Conservation (phyloP, 345 rosid genomes). For the Mercurialis annua region DNA sequence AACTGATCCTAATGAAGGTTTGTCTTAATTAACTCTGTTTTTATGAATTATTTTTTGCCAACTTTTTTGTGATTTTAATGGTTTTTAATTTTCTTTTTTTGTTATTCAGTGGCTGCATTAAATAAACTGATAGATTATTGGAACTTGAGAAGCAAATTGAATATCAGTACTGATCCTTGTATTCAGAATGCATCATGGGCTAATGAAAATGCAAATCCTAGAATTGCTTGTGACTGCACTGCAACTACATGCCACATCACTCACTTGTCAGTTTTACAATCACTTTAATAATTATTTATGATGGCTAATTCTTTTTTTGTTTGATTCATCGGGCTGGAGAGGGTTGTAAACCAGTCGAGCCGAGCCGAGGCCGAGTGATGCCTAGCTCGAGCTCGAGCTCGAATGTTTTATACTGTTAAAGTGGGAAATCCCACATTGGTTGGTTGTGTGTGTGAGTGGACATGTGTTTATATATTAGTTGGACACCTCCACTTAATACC, state of each 20-base stretch:
- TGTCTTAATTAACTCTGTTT: not conserved
- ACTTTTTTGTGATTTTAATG: not conserved
- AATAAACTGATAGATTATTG: conserved; percentile 42
- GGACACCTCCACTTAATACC: no score
- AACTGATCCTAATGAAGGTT: conserved; percentile 50
- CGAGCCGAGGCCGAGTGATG: no score
- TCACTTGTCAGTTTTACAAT: conserved; percentile 40
- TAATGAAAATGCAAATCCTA: conserved; percentile 37
- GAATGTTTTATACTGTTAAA: no score
- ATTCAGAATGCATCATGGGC: conserved; percentile 39
- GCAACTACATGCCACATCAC: conserved; percentile 45
- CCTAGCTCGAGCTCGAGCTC: no score
- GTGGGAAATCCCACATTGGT: no score
- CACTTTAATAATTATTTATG: not conserved
- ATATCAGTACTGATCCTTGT: conserved; percentile 43
- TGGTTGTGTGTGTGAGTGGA: no score
- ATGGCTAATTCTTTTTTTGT: not conserved
- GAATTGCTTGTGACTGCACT: conserved; percentile 43
- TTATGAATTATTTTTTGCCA: not conserved
- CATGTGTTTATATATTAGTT: no score
- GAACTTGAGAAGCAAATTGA: conserved; percentile 41
- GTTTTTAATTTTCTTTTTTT: not conserved
- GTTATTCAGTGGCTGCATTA: conserved; percentile 44
- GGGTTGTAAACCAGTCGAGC: no score
- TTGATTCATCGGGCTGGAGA: no score